Conservation (phyloP, 164 flowering plant genomes). For the Piper longum region DNA sequence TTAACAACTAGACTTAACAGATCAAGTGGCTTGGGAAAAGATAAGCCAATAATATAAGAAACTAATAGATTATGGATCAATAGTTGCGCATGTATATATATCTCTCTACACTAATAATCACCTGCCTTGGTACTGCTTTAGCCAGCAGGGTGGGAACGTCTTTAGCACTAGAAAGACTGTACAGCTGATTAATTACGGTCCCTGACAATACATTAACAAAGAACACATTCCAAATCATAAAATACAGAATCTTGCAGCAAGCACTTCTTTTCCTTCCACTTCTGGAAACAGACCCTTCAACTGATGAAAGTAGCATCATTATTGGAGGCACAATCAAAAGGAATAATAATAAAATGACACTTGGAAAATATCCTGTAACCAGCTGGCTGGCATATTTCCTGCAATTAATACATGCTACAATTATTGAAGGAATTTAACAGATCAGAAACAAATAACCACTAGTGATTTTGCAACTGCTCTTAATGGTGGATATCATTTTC, state of each 20-base stretch:
- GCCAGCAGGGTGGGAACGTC: conserved; percentile 53
- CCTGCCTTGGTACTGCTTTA: conserved; percentile 61
- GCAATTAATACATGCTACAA: conserved; percentile 9
- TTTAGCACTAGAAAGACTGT: conserved; percentile 42
- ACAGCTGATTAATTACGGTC: conserved; percentile 41
- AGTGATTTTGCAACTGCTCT: no score
- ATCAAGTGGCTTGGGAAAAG: no score
- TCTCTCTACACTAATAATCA: conserved; percentile 11
- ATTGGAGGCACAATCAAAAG: conserved; percentile 59
- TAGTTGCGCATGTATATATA: no score
- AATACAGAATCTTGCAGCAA: conserved; percentile 63
- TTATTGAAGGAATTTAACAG: no score
- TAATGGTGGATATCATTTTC: not conserved
- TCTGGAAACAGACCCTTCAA: conserved; percentile 73
- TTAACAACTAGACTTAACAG: not conserved
- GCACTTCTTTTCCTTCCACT: conserved; percentile 86
- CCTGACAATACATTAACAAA: conserved; percentile 80
- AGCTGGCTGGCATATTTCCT: conserved; percentile 48
- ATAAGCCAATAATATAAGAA: no score
- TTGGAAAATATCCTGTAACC: conserved; percentile 88
- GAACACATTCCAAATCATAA: conserved; percentile 89
- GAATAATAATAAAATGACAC: conserved; percentile 62
- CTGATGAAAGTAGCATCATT: conserved; percentile 71
- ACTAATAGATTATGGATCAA: no score
- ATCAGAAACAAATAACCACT: no score